A percentile compares a stretch with the other conserved stretches of the same genome.
Conservation (phyloP, 2,329 filamentous ascomycete species). For the Curvularia sp. region DNA sequence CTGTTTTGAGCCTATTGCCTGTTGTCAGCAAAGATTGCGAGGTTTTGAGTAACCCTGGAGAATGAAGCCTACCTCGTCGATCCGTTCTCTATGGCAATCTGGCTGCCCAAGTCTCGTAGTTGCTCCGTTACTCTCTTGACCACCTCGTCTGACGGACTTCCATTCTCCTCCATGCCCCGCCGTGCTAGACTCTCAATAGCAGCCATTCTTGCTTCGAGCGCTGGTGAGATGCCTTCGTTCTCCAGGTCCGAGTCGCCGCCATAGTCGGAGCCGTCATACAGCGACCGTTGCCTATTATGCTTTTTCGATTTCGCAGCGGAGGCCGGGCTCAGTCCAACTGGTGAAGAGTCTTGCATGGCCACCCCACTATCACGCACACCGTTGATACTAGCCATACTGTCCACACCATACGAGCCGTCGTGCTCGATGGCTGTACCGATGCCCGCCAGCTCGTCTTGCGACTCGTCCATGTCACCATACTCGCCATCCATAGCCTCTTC, state of each 20-base stretch:
- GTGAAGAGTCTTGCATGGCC: constrained; percentile 52
- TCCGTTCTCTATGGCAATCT: constrained; percentile 74
- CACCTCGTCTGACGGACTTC: constrained; percentile 69
- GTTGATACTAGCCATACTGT: constrained; percentile 32
- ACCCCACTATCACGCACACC: constrained; percentile 56
- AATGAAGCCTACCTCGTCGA: constrained; percentile 66
- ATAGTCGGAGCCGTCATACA: constrained; percentile 77
- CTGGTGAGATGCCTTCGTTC: constrained; percentile 69
- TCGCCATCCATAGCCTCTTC: constrained; percentile 61
- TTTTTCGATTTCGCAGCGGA: constrained; percentile 40
- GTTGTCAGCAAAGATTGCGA: constrained; percentile 24
- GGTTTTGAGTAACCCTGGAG: background rate
- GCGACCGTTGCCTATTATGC: constrained; percentile 55
- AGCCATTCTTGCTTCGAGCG: constrained; percentile 72
- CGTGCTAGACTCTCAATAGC: constrained; percentile 73
- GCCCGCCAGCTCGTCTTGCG: constrained; percentile 30
- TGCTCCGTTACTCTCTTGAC: constrained; percentile 72
- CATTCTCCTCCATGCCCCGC: constrained; percentile 68
- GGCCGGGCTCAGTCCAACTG: constrained; percentile 49
- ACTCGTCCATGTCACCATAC: constrained; percentile 42
- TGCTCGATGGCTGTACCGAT: constrained; percentile 47
- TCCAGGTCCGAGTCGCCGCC: constrained; percentile 76
- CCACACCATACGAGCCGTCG: constrained; percentile 39
- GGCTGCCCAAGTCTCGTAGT: constrained; percentile 75
- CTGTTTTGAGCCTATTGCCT: constrained; percentile 70